Conservation (phyloP, 2,329 filamentous ascomycete species). For the Cladorrhinum sp. region DNA sequence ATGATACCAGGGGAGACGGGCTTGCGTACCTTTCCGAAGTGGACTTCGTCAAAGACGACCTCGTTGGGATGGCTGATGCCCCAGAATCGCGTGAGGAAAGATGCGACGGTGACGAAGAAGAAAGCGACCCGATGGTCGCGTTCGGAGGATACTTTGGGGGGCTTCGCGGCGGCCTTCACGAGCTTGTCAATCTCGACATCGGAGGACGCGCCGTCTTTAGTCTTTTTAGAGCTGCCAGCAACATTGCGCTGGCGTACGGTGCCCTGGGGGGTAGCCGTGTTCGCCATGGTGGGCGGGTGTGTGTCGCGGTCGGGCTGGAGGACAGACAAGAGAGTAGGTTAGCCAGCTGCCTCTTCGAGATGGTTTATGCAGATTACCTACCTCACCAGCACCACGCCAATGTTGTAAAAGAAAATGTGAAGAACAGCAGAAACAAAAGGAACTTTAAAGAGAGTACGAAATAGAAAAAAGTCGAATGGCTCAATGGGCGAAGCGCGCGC, state of each 20-base stretch:
- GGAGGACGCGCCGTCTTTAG: conserved; percentile 40
- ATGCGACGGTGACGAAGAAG: conserved; percentile 71
- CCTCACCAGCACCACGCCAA: conserved; percentile 7
- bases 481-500: conserved; percentile 2
- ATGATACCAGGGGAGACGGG: background rate
- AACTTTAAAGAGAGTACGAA: conserved; percentile 24
- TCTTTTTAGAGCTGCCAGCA: conserved; percentile 44
- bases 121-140: conserved; percentile 83
- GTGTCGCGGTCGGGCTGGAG: background rate
- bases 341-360: background rate
- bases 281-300: conserved; percentile 39
- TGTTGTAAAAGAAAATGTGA: background rate
- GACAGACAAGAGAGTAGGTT: background rate
- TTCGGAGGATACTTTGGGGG: conserved; percentile 51
- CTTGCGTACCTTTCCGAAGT: conserved; percentile 88
- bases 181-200: conserved; percentile 53
- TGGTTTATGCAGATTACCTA: background rate
- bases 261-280: conserved; percentile 50
- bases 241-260: conserved; percentile 59
- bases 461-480: conserved; percentile 10
- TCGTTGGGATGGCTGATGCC: conserved; percentile 93
- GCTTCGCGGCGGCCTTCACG: conserved; percentile 40
- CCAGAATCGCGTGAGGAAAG: conserved; percentile 92
- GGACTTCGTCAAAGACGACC: conserved; percentile 98
- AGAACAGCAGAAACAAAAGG: conserved; percentile 12